phyloP scores from a whole-genome alignment of 75 land plant species.

The Azolla pinnata region DNA sequence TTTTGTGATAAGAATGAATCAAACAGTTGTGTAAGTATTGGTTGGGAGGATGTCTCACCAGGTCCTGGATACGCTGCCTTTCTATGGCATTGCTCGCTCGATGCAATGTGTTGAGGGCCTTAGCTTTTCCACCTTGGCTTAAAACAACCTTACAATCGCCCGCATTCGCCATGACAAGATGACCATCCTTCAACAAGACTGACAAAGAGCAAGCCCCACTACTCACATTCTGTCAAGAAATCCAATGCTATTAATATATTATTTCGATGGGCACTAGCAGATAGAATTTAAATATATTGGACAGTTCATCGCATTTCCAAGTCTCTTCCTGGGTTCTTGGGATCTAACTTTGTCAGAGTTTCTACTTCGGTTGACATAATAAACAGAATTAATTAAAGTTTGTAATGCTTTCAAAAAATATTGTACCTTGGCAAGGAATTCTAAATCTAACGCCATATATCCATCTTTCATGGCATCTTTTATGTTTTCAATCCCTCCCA shows the following conservation, averaged over 20 bases:
- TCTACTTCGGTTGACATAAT: background rate
- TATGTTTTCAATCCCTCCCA: conserved; percentile 13
- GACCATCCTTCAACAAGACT: conserved; percentile 39
- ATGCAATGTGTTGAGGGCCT: conserved; percentile 43
- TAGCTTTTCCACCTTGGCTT: conserved; percentile 46
- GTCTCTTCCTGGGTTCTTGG: background rate
- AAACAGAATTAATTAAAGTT: too few relatives aligned
- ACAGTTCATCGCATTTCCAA: background rate
- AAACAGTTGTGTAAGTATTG: background rate
- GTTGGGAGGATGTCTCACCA: conserved; percentile 21
- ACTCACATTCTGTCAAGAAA: conserved; percentile 14
- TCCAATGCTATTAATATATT: background rate
- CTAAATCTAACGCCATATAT: conserved; percentile 51
- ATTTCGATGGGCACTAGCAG: background rate
- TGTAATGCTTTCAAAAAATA: too few relatives aligned
- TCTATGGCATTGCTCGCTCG: conserved; percentile 40
- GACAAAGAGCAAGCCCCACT: conserved; percentile 64
- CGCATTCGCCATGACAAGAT: conserved; percentile 50
- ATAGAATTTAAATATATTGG: too few relatives aligned
- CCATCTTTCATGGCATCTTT: conserved; percentile 49
- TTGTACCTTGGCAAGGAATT: conserved; percentile 45
- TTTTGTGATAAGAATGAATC: background rate
- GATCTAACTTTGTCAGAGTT: background rate
- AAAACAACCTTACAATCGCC: conserved; percentile 66
- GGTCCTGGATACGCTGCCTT: conserved; percentile 35